Percentiles rank a stretch among this genome's conserved stretches.
Evolutionary conservation across 768 basidiomycete species (phyloP).

Genomic region (Paxillus ammoniavirescens): DNA sequence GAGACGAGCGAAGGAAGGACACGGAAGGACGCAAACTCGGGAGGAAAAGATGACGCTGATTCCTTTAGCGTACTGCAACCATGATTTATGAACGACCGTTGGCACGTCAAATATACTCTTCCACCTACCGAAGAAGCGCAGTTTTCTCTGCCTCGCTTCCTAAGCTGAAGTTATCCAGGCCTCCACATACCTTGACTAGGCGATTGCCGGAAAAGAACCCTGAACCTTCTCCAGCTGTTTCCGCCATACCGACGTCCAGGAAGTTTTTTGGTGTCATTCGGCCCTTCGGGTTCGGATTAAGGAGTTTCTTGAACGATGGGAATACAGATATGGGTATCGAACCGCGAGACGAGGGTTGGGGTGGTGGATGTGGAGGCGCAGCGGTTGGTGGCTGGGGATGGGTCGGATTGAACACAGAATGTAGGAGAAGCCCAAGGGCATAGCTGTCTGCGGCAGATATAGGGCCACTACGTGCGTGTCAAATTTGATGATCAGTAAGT

Average conservation of each 20-base stretch:
- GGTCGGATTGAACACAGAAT: slow-evolving; percentile 83
- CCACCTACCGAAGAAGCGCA: slow-evolving; percentile 59
- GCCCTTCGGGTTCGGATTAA: slow-evolving; percentile 84
- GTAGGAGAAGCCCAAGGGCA: slow-evolving; percentile 81
- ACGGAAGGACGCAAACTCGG: slow-evolving; percentile 79
- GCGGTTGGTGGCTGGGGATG: slow-evolving; percentile 67
- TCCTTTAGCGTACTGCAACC: slow-evolving; percentile 71
- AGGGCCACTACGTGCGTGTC: slow-evolving; percentile 35
- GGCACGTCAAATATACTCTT: neutral
- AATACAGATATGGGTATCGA: slow-evolving; percentile 75
- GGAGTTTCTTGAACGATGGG: slow-evolving; percentile 78
- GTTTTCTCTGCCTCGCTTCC: slow-evolving; percentile 79
- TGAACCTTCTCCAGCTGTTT: slow-evolving; percentile 49
- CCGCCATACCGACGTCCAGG: slow-evolving; percentile 76
- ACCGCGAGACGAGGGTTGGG: slow-evolving; percentile 73
- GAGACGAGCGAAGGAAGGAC: slow-evolving; percentile 85
- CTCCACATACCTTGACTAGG: slow-evolving; percentile 80
- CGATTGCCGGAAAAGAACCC: slow-evolving; percentile 86
- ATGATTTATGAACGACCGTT: neutral
- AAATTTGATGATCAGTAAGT: neutral
- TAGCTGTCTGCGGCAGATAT: slow-evolving; percentile 81
- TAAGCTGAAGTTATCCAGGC: slow-evolving; percentile 83
- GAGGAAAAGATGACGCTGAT: slow-evolving; percentile 74
- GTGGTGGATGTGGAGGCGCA: slow-evolving; percentile 75
- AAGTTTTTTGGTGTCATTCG: slow-evolving; percentile 77